Evolutionary conservation across 352 stramenopile genomes (phyloP).

Genomic region (Globisporangium cystogenes): DNA sequence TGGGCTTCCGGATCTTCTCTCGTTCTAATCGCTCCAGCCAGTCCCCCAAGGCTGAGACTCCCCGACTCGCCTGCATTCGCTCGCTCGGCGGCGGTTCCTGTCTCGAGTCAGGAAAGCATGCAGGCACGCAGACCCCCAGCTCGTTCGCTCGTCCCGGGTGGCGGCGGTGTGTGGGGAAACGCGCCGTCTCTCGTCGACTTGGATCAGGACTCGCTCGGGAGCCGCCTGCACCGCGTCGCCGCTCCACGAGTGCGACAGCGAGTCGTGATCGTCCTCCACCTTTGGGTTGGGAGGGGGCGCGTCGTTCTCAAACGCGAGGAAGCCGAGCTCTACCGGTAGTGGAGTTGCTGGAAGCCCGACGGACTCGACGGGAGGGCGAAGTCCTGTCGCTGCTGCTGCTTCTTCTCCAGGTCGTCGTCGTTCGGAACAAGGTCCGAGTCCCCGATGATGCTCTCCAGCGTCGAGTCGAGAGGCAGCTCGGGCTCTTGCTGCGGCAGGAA

Average conservation of each 20-base stretch:
- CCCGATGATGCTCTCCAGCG: conserved; percentile 30
- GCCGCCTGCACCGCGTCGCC: neutral
- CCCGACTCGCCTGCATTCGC: neutral
- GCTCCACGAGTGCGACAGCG: neutral
- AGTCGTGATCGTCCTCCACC: neutral
- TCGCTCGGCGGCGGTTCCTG: neutral
- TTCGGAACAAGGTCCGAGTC: conserved; percentile 2
- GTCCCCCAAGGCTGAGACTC: neutral
- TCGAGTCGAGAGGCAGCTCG: conserved; percentile 41
- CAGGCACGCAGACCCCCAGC: neutral
- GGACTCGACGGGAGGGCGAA: conserved; percentile 15
- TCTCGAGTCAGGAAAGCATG: neutral
- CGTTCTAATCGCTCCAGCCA: conserved; percentile 1
- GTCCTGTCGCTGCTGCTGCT: conserved; percentile 9
- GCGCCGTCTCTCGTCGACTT: neutral
- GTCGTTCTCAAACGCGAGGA: conserved; percentile 1
- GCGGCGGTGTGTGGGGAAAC: no score
- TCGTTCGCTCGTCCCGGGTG: neutral
- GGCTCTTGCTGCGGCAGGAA: conserved; percentile 40
- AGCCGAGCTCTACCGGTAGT: conserved; percentile 28
- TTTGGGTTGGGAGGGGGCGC: neutral
- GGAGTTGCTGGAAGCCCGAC: conserved; percentile 20
- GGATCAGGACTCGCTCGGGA: neutral
- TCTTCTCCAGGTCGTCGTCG: conserved; percentile 20
- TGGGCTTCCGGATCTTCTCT: neutral